Evolutionary conservation across 768 basidiomycete species (phyloP), one percentile per base, ranked within the genome.

Genomic region (Roridomyces roridus): DNA sequence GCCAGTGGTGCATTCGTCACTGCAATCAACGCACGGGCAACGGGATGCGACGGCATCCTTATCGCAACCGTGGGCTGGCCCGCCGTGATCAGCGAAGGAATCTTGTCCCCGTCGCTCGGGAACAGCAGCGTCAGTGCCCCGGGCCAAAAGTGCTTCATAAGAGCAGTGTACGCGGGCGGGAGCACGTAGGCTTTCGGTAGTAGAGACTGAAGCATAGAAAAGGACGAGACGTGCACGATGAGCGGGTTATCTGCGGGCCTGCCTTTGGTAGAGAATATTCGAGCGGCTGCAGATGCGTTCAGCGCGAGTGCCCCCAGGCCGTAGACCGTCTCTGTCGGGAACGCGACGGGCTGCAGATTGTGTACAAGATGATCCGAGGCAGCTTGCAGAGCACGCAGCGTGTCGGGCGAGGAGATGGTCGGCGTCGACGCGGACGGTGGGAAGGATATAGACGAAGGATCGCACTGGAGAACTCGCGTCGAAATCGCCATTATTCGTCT

Each of bases 321-420:
- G 72, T 98, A 99, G 11, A 99, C 97, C 0, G 97, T 98, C 74
- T 99, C 97, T 26, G 97, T 98, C 0, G 97, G 96, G 68, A 99
- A 92, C 0, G 89, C 96, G 51, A 98, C 89, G 20, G 84, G 79
- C 54, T 84, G 76, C 15, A 71, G 65, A 21, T 74, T 74, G 29
- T 80, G 63, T 42, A 79, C 71, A 7, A 91, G 80, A 52, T 82
- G 78, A 52, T 78, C 74, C 6, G 85, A 74, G 0, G 91, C 92
- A 18, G 69, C 65, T 45, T 78, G 68, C 57, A 94, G 74, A 18
- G 87, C 80, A 23, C 75, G 67, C 18, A 74, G 70, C 6, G 91
- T 87, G 50, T 80, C 76, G 20, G 72, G 65, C 29, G 79, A 84
- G 7, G 80, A 67, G 47, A 91, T 74, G 9, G 67, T 65, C 0